These are phyloP conservation scores for Aspergillus floridensis DNA, from an alignment of 2,329 filamentous ascomycete genomes.

Conservation along the genomic window DNA sequence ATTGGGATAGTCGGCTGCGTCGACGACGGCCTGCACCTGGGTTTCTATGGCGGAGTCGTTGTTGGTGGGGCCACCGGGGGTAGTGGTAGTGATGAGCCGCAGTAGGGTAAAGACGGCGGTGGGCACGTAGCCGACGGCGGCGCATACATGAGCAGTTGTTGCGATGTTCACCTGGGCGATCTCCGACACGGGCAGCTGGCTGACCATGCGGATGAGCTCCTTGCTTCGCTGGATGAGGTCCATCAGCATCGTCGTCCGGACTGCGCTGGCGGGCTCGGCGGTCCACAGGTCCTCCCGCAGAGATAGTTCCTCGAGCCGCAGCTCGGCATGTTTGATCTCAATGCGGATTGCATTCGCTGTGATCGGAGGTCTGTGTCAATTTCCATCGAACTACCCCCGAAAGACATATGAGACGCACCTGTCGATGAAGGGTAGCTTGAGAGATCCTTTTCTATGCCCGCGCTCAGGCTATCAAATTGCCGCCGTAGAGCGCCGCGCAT, in stretches of 20 bases:
- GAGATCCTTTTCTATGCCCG: constrained; percentile 10
- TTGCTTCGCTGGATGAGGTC: constrained; percentile 17
- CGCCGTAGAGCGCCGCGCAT: constrained; percentile 18
- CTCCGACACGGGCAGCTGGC: neutral
- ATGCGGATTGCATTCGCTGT: constrained; percentile 18
- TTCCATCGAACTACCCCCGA: neutral
- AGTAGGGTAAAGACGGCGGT: neutral
- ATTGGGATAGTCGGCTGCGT: neutral
- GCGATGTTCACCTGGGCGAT: neutral
- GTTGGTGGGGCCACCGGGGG: neutral
- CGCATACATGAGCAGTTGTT: neutral
- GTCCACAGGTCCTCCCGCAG: constrained; percentile 23
- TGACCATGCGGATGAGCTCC: constrained; percentile 17
- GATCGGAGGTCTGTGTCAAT: neutral
- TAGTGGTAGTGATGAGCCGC: neutral
- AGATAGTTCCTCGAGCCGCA: constrained; percentile 20
- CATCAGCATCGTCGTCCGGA: constrained; percentile 22
- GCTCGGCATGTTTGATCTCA: constrained; percentile 19
- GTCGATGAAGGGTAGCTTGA: constrained; percentile 11
- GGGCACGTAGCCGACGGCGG: constrained; percentile 2
- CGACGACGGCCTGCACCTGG: neutral
- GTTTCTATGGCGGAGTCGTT: neutral
- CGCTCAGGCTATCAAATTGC: constrained; percentile 11
- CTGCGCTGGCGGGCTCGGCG: constrained; percentile 13
- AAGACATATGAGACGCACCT: constrained; percentile 6